These are phyloP conservation scores for Lentinula detonsa DNA, from an alignment of 768 basidiomycete genomes.

Conservation along the genomic window DNA sequence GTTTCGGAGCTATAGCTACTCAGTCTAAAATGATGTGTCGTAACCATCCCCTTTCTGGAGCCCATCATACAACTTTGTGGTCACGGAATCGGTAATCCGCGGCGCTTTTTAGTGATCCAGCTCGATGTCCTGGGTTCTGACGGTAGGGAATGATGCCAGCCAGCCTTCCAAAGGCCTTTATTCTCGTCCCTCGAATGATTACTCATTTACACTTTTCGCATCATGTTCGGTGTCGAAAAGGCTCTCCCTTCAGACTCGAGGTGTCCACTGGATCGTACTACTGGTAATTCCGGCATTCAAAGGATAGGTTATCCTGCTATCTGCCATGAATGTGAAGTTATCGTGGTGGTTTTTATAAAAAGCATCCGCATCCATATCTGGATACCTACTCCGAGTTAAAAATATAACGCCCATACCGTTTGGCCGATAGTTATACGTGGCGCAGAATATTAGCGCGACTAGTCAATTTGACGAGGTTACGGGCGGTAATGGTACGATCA, in stretches of 20 bases:
- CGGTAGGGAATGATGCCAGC: background rate
- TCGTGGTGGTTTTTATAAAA: background rate
- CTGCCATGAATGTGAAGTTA: too few species aligned
- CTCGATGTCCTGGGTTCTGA: background rate
- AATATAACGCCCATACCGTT: background rate
- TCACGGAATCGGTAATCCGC: conserved; percentile 1
- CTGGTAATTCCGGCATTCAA: too few species aligned
- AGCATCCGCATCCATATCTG: background rate
- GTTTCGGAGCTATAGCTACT: background rate
- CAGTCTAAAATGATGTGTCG: background rate
- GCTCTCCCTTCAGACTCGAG: background rate
- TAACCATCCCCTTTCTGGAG: background rate
- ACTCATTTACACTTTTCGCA: background rate
- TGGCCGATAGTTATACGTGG: background rate
- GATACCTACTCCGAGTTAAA: background rate
- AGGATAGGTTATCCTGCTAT: background rate
- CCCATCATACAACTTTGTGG: background rate
- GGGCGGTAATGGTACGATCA: too few species aligned
- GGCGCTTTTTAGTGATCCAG: background rate
- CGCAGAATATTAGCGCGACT: background rate
- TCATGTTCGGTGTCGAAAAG: background rate
- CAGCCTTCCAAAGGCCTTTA: background rate
- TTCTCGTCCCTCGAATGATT: background rate
- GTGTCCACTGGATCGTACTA: background rate
- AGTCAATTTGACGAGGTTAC: too few species aligned